Conservation (phyloP, 2,329 filamentous ascomycete genomes). For the Pezicula rhizophila region DNA sequence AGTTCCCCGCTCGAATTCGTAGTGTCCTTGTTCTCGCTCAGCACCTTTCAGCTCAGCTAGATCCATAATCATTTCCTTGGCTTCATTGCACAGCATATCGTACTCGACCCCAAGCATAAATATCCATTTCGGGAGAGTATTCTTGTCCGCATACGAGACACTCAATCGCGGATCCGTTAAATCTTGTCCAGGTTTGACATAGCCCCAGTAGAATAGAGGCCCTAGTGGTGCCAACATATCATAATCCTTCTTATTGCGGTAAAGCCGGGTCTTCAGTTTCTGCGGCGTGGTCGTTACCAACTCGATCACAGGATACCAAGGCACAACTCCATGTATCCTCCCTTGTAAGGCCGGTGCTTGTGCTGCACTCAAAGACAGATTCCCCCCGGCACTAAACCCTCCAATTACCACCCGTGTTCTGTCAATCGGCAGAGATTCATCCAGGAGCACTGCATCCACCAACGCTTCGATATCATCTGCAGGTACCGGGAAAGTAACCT, state of each 20-base stretch:
- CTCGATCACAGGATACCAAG: slow-evolving; percentile 40
- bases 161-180: slow-evolving; percentile 15
- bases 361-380: slow-evolving; percentile 36
- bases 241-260: slow-evolving; percentile 22
- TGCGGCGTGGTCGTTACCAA: slow-evolving; percentile 26
- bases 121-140: slow-evolving; percentile 17
- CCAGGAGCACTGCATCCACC: slow-evolving; percentile 34
- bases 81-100: slow-evolving; percentile 16
- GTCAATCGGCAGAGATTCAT: slow-evolving; percentile 41
- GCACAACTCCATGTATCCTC: slow-evolving; percentile 31
- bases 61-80: slow-evolving; percentile 2
- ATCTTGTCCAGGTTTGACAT: slow-evolving; percentile 13
- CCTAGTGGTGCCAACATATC: slow-evolving; percentile 7
- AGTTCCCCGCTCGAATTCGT: slow-evolving; percentile 4
- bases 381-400: slow-evolving; percentile 47
- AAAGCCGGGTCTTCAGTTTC: slow-evolving; percentile 26
- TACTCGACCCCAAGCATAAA: slow-evolving; percentile 16
- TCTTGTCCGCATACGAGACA: slow-evolving; percentile 12
- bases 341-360: slow-evolving; percentile 32
- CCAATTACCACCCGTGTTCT: slow-evolving; percentile 32
- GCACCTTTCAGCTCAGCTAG: slow-evolving; percentile 3
- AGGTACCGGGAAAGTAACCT: slow-evolving; percentile 36
- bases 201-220: slow-evolving; percentile 13
- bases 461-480: slow-evolving; percentile 41
- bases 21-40: not conserved